Evolutionary conservation across 441 rosid genomes (phyloP).

Genomic region (Brassica balearica): DNA sequence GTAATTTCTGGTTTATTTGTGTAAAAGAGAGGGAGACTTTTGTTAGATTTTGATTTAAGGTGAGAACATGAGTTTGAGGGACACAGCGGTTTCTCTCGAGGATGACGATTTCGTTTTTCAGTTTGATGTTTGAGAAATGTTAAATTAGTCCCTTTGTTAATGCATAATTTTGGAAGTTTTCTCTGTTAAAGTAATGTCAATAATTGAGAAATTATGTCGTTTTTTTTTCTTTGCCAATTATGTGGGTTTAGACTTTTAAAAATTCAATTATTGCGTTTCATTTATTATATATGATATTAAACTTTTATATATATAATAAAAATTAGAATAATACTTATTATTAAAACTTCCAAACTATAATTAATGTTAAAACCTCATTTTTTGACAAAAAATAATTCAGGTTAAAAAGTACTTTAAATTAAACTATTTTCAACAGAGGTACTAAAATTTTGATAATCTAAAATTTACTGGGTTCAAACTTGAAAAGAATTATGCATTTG

Average conservation of each 20-base stretch:
- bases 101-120: slow-evolving; percentile 2
- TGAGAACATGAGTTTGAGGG: slow-evolving; percentile 4
- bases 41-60: slow-evolving; percentile 9
- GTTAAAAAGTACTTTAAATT: neutral
- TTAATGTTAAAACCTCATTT: neutral
- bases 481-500: neutral
- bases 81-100: slow-evolving; percentile 22
- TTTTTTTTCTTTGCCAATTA: neutral
- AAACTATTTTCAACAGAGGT: neutral
- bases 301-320: neutral
- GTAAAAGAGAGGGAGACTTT: slow-evolving; percentile 33
- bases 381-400: neutral
- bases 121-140: neutral
- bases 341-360: neutral
- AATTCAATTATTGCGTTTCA: neutral
- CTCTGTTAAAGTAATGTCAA: neutral
- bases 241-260: neutral
- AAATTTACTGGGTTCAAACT: neutral
- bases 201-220: slow-evolving; percentile 30
- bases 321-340: no score
- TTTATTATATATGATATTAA: neutral
- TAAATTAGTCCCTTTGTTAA: neutral
- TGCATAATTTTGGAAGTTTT: neutral
- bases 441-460: neutral
- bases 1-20: slow-evolving; percentile 14